Evolutionary conservation across 192 early-diverging fungal genomes (phyloP).

Genomic region (Coemansia sp.): DNA sequence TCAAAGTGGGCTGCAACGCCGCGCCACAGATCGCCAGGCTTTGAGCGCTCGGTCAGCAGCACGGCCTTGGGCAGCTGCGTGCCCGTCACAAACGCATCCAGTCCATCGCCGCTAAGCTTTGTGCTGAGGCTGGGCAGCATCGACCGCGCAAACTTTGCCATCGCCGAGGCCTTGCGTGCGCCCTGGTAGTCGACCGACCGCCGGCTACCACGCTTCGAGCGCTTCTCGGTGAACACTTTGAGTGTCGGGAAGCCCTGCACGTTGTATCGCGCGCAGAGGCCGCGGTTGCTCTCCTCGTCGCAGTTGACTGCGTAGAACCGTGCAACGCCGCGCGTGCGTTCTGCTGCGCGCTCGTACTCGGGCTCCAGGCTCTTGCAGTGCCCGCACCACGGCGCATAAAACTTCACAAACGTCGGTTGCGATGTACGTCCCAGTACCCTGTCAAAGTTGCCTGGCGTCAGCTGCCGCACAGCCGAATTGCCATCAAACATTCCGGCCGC

Average conservation of each 20-base stretch:
- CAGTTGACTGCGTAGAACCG: slow-evolving; percentile 91
- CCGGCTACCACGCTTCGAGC: slow-evolving; percentile 57
- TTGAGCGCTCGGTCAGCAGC: slow-evolving; percentile 75
- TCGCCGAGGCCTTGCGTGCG: slow-evolving; percentile 76
- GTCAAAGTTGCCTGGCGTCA: slow-evolving; percentile 64
- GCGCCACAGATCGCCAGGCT: slow-evolving; percentile 80
- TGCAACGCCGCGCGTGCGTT: slow-evolving; percentile 77
- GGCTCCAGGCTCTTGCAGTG: slow-evolving; percentile 88
- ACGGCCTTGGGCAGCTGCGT: slow-evolving; percentile 65
- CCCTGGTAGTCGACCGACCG: slow-evolving; percentile 76
- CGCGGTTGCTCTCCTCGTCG: slow-evolving; percentile 76
- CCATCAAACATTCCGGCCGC: slow-evolving; percentile 55
- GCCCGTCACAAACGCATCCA: slow-evolving; percentile 58
- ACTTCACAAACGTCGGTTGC: slow-evolving; percentile 83
- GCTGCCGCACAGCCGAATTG: slow-evolving; percentile 57
- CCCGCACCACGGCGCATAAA: slow-evolving; percentile 97
- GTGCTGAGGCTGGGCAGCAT: slow-evolving; percentile 59
- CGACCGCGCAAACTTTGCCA: slow-evolving; percentile 69
- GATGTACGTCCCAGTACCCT: slow-evolving; percentile 58
- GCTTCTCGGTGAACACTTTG: slow-evolving; percentile 79
- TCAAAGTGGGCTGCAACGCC: slow-evolving; percentile 77
- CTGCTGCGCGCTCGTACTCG: slow-evolving; percentile 86
- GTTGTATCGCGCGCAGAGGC: slow-evolving; percentile 72
- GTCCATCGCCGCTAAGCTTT: slow-evolving; percentile 9
- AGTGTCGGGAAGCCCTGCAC: slow-evolving; percentile 94